Evolutionary conservation across 2,329 filamentous ascomycete species (phyloP).

Genomic region (Beauveria scarabaeidicola): DNA sequence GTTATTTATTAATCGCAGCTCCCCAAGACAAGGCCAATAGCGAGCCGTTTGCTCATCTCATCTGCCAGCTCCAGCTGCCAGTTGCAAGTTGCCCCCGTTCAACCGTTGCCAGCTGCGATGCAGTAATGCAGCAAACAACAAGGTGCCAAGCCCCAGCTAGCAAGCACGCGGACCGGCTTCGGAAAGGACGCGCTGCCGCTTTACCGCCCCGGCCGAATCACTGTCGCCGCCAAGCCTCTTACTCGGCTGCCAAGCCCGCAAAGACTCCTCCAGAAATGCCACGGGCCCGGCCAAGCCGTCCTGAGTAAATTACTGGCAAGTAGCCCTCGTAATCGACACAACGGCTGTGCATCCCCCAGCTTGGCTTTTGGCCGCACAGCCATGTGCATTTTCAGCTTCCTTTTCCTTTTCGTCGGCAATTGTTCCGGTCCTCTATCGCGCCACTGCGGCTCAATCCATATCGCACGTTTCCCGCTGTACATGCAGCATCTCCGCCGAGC

Average conservation of each 20-base stretch:
- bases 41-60: neutral
- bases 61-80: neutral
- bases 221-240: conserved; percentile 8
- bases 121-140: too few species aligned
- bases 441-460: too few species aligned
- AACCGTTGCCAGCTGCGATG: neutral
- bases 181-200: conserved; percentile 3
- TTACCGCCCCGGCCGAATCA: conserved; percentile 7
- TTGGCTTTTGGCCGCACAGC: neutral
- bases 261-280: neutral
- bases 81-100: neutral
- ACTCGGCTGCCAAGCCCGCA: conserved; percentile 10
- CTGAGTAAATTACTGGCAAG: neutral
- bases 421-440: too few species aligned
- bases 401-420: too few species aligned
- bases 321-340: neutral
- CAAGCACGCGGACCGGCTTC: neutral
- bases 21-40: neutral
- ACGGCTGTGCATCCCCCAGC: neutral
- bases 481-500: too few species aligned
- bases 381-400: too few species aligned
- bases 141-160: conserved; percentile 1
- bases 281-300: neutral
- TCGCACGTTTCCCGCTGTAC: too few species aligned
- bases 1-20: too few species aligned